Base-by-base conservation (phyloP, 352 stramenopile genomes). In the Phytophthora foliorum region DNA sequence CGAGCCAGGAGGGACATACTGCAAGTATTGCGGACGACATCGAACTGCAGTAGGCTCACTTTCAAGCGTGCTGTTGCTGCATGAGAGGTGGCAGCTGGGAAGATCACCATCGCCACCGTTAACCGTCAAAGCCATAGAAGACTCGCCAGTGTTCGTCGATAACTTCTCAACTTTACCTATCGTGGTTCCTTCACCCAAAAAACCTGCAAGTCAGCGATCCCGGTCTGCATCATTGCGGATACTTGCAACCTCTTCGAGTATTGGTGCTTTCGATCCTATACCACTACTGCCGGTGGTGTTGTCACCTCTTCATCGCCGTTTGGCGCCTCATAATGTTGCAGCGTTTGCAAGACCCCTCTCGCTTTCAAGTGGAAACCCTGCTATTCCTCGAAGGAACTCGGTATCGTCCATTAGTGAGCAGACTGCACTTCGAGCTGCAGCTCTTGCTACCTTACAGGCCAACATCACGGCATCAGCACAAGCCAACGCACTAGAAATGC, bases 1-100 rank as follows among this genome's bases (percentile, higher is more conserved):
- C 24, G 84, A 92, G 39, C 81, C 84, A 7, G 69, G 81, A 32
- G 84, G 78, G 4, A 51, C 69, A 3, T 92, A 92, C 67, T 92
- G 84, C 69, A 92, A 92, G 54, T 75, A 80, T 19, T 92, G 84
- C 48, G 84, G 84, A n/a, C 74, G 81, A 2, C 65, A 76, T 6
- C 76, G 82, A 10, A 74, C 67, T 31, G 75, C 63, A 13, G 80
- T 81, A 38, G 69, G 69, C 8, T 36, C 67, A 3, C 38, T 78
- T 8, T 61, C 46, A 54, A 69, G 34, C 21, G 36, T 72, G 7
- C 3, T 69, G 10, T 32, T 74, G 25, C 31, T 67, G 42, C 64
- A 63, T 29, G 63, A 69, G 25, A 68, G 24, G 17, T 69, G 54
- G 57, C 68, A 49, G 3, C 57, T 61, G 17, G 29, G 42, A 39